Evolutionary conservation across 306 rosid genomes (phyloP).

Genomic region (Acacia crassicarpa): DNA sequence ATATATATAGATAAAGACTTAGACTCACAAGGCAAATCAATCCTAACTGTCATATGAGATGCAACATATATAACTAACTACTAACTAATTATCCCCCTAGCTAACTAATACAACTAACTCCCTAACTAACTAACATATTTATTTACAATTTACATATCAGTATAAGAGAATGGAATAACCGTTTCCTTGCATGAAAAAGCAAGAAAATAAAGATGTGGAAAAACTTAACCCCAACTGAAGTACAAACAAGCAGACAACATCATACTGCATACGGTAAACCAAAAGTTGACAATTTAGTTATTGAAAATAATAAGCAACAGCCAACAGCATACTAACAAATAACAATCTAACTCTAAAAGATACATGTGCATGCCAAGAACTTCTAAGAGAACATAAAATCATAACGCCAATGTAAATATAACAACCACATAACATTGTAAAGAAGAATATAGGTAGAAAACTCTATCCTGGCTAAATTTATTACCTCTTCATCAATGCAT

Average conservation of each 20-base stretch:
- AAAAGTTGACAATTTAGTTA: neutral
- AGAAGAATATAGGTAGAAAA: slow-evolving; percentile 1
- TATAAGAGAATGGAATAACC: neutral
- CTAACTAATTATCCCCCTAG: no score
- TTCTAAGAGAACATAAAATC: slow-evolving; percentile 1
- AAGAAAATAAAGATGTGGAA: slow-evolving; percentile 8
- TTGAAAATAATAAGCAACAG: neutral
- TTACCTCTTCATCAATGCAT: neutral
- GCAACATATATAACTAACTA: no score
- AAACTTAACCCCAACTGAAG: slow-evolving; percentile 23
- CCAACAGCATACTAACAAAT: neutral
- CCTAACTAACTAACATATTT: no score
- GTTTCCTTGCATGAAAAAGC: neutral
- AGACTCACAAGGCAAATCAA: no score
- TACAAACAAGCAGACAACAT: slow-evolving; percentile 4
- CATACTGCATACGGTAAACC: neutral
- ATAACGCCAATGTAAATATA: neutral
- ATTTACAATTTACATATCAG: no score
- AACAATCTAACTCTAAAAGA: slow-evolving; percentile 6
- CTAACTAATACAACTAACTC: no score
- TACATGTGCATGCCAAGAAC: slow-evolving; percentile 3
- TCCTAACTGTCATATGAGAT: no score
- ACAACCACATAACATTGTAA: neutral
- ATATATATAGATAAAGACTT: no score
- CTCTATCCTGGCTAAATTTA: neutral